A percentile compares a stretch with the other conserved stretches of the same genome.
Conservation (phyloP, 2,329 filamentous ascomycete genomes). For the Mariannaea elegans region DNA sequence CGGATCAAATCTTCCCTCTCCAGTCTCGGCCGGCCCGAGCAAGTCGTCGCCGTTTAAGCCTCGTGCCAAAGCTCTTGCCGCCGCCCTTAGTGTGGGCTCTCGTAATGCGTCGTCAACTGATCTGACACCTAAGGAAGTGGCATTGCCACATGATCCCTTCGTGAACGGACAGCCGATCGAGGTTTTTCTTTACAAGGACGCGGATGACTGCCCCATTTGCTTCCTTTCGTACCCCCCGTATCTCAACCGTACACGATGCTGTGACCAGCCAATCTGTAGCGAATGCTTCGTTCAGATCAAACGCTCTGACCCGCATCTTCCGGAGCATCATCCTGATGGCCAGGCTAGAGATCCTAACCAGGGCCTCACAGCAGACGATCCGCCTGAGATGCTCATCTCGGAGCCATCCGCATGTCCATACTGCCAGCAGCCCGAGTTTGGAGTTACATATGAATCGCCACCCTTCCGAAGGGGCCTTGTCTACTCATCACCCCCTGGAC, state of each 20-base stretch:
- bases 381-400: conserved; percentile 77
- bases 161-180: conserved; percentile 96
- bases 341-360: conserved; percentile 48
- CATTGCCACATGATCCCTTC: conserved; percentile 81
- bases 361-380: conserved; percentile 56
- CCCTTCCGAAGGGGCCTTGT: conserved; percentile 85
- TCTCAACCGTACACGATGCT: conserved; percentile 93
- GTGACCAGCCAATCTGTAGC: conserved; percentile 95
- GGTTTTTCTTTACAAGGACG: conserved; percentile 92
- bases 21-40: conserved; percentile 45
- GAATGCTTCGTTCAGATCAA: conserved; percentile 99
- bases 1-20: conserved; percentile 64
- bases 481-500: conserved; percentile 64
- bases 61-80: conserved; percentile 88
- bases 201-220: conserved; percentile 92
- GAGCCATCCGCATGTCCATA: conserved; percentile 94
- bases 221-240: conserved; percentile 96
- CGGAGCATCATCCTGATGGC: conserved; percentile 74
- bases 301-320: conserved; percentile 87
- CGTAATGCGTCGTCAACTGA: conserved; percentile 78
- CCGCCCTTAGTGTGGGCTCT: conserved; percentile 77
- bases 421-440: conserved; percentile 93
- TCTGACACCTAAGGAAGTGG: conserved; percentile 78
- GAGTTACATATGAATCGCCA: conserved; percentile 92
- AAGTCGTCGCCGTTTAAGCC: conserved; percentile 74